Conservation (phyloP, 1,139 yeast genomes). For the Yamadazyma sp. region DNA sequence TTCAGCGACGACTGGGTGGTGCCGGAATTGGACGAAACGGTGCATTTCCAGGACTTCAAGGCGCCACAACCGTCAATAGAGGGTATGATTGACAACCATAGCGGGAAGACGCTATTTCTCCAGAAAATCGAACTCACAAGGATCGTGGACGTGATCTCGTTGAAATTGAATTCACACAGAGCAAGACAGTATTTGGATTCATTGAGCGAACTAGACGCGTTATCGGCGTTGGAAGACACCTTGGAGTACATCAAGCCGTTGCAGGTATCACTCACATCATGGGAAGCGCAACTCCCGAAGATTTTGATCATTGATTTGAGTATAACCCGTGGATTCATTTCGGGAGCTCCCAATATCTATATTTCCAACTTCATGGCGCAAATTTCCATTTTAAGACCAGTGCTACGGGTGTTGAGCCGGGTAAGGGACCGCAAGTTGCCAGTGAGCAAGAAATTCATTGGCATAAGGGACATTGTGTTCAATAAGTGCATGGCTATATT, state of each 20-base stretch:
- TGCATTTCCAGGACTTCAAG: constrained; percentile 11
- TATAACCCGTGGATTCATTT: constrained; percentile 14
- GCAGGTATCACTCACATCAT: constrained; percentile 11
- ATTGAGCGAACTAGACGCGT: constrained; percentile 7
- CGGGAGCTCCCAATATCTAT: constrained; percentile 17
- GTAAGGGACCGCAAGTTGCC: constrained; percentile 7
- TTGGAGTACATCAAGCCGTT: constrained; percentile 15
- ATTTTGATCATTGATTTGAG: constrained; percentile 13
- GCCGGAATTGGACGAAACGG: constrained; percentile 8
- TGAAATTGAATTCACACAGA: constrained; percentile 8
- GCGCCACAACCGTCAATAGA: constrained; percentile 3
- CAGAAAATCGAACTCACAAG: constrained; percentile 14
- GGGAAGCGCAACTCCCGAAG: constrained; percentile 15
- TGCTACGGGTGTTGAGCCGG: constrained; percentile 9
- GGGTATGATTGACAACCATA: constrained; percentile 11
- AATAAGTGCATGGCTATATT: constrained; percentile 13
- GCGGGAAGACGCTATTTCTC: constrained; percentile 13
- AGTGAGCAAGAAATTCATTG: constrained; percentile 14
- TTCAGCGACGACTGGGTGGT: constrained; percentile 13
- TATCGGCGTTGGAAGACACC: constrained; percentile 9
- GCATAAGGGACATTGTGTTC: constrained; percentile 15
- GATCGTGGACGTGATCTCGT: constrained; percentile 8
- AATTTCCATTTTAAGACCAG: constrained; percentile 14
- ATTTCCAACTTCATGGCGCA: constrained; percentile 16
- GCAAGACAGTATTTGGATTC: constrained; percentile 9